phyloP scores from a whole-genome alignment of 257 asterid genomes.

The Solanum gandarillasii region DNA sequence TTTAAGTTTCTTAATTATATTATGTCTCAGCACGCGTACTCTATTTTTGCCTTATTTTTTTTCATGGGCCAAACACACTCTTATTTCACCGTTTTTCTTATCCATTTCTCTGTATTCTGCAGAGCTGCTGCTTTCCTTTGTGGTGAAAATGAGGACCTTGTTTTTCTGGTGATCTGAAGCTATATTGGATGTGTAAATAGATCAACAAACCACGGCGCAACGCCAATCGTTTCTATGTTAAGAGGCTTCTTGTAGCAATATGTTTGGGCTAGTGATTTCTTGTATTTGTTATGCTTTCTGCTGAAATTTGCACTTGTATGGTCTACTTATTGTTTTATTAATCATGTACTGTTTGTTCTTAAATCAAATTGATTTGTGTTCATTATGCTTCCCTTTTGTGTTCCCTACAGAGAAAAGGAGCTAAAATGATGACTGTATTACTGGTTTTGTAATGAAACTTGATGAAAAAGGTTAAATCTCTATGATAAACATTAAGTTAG shows the following conservation, averaged over 20 bases:
- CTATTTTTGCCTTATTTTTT: not conserved
- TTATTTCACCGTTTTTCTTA: not conserved
- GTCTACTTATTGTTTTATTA: not conserved
- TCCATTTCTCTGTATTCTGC: not conserved
- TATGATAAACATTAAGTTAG: not conserved
- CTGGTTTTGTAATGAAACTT: not conserved
- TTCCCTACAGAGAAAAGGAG: not conserved
- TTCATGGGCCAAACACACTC: not conserved
- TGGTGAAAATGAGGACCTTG: not conserved
- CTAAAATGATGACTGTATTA: not conserved
- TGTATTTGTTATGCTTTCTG: not conserved
- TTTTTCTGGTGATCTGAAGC: not conserved
- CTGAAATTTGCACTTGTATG: not conserved
- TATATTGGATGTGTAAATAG: constrained; percentile 8
- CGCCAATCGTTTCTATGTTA: not conserved
- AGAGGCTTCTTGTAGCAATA: not conserved
- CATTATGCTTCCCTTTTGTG: not conserved
- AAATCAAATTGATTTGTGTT: not conserved
- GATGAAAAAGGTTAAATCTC: not conserved
- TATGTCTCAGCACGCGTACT: not conserved
- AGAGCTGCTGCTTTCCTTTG: constrained; percentile 16
- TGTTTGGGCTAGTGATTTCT: not conserved
- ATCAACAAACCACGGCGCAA: not conserved
- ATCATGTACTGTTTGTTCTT: not conserved
- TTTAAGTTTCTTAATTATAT: not conserved